A percentile compares a stretch with the other conserved stretches of the same genome.
Conservation (phyloP, 228 moss, liverwort and hornwort species). For the Sphagnum fallax region DNA sequence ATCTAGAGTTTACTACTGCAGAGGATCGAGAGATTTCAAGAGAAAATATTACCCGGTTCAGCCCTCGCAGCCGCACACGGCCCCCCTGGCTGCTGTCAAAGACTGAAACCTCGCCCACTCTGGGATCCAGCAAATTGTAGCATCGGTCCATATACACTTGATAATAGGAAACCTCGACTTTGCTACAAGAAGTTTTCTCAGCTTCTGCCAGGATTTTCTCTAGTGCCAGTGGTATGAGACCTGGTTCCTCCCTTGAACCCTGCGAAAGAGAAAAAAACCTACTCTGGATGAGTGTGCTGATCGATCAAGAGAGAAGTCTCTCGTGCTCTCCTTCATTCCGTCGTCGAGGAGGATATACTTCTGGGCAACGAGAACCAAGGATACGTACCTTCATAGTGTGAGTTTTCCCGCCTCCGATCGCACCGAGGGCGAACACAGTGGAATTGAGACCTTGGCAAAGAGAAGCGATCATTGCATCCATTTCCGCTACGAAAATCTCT, state of each 20-base stretch:
- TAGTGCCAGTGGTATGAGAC: conserved; percentile 23
- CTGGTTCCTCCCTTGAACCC: conserved; percentile 22
- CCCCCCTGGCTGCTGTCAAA: conserved; percentile 21
- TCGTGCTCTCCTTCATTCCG: too few relatives aligned
- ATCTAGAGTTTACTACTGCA: too few relatives aligned
- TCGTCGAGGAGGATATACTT: too few relatives aligned
- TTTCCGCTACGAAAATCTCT: conserved; percentile 19
- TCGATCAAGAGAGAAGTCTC: too few relatives aligned
- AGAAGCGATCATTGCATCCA: conserved; percentile 21
- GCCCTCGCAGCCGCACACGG: conserved; percentile 28
- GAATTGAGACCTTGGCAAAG: conserved; percentile 21
- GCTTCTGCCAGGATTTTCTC: conserved; percentile 13
- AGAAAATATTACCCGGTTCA: conserved; percentile 12
- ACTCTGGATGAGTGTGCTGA: too few relatives aligned
- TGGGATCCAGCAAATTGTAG: conserved; percentile 24
- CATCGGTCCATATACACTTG: conserved; percentile 39
- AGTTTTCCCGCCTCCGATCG: conserved; percentile 34
- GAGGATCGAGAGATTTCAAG: too few relatives aligned
- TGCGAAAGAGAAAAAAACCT: neutral
- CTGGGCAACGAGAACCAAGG: neutral
- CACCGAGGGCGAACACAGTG: conserved; percentile 34
- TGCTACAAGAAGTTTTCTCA: neutral
- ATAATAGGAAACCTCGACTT: conserved; percentile 20
- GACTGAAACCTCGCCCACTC: conserved; percentile 14
- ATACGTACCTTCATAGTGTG: conserved; percentile 28